Base-by-base conservation (phyloP, 257 asterid species). In the Mentha longifolia region DNA sequence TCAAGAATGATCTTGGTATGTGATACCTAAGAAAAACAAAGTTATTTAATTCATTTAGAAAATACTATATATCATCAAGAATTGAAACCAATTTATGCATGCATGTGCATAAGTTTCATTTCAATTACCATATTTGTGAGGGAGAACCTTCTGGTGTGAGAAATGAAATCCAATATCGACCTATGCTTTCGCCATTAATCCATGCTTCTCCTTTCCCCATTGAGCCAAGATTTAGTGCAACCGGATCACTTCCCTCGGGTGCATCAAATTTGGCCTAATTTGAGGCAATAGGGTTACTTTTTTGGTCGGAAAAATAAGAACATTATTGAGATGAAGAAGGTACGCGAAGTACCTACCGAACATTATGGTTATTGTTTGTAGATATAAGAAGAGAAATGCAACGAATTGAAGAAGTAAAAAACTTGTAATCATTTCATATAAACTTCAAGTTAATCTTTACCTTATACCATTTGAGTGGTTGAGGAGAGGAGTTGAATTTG, bases 201-300 rank as follows among this genome's bases (percentile, higher is more conserved):
- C 96, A 93, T 19, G 76, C 86, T 80, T 87, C 85, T 7, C 98
- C 98, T 79, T 93, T 93, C 45, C 98, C 97, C 98, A 91, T 93
- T 9, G 96, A 79, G 4, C 84, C 85, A 20, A 93, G 96, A 78
- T 93, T 87, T 61, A 93, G 63, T 35, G 89, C 92, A 9, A 91
- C 73, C 0, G 98, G 97, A 66, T 82, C 92, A 52, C 30, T 77
- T n/a, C 96, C 95, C 3, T 1, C 45, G 0, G 97, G 98, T 62
- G 89, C 92, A 75, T 87, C 92, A 20, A 93, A 89, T 20, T 19
- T 55, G 7, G 89, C 60, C 98, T 93, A 78, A 45, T 25, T 20
- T 45, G 25, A 30, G 28, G 45, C 39, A 71, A 7, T 33, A 28
- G 5, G 3, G 15, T 20, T n/a, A n/a, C n/a, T 22, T 22, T 22